phyloP scores from a whole-genome alignment of 345 rosid species.

The Mangifera indica region DNA sequence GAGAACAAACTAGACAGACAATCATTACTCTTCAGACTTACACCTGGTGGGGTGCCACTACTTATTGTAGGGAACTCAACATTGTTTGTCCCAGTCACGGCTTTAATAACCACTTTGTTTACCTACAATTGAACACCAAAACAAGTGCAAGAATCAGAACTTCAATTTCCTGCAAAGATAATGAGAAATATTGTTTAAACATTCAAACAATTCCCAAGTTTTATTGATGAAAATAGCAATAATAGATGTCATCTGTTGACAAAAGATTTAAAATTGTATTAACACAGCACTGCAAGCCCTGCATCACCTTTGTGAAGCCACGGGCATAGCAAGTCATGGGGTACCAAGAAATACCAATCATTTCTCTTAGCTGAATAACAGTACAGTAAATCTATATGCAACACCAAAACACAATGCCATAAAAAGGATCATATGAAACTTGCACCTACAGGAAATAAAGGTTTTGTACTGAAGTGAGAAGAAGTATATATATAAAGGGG shows the following conservation, averaged over 20 bases:
- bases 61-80: constrained; percentile 23
- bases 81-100: constrained; percentile 16
- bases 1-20: constrained; percentile 18
- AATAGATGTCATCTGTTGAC: neutral
- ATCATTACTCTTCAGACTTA: constrained; percentile 23
- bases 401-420: neutral
- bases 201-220: neutral
- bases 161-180: constrained; percentile 7
- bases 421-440: too few relatives aligned
- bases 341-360: neutral
- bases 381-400: neutral
- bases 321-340: neutral
- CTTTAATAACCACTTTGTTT: constrained; percentile 15
- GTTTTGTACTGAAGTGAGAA: neutral
- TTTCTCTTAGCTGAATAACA: neutral
- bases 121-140: constrained; percentile 30
- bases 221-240: neutral
- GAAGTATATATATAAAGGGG: neutral
- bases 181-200: neutral
- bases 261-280: constrained; percentile 2
- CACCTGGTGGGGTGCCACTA: constrained; percentile 13
- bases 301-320: neutral
- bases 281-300: neutral
- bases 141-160: neutral
- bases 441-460: too few relatives aligned